Conservation (phyloP, 2,329 filamentous ascomycete species). For the Colletotrichum sp. region DNA sequence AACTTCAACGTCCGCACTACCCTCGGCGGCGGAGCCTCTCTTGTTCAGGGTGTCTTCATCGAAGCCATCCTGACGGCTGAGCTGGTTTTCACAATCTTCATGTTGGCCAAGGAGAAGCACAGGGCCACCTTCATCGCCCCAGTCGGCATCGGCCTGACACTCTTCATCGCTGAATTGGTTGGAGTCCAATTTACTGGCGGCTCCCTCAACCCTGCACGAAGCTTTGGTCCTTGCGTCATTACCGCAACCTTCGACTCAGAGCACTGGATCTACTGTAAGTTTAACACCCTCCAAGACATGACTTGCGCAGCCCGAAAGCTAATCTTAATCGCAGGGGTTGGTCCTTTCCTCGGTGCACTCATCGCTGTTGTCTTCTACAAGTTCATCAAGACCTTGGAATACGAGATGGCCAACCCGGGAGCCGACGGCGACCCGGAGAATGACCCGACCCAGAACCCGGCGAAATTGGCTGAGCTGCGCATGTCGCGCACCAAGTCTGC, state of each 20-base stretch:
- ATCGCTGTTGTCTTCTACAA: conserved; percentile 40
- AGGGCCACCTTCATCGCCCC: conserved; percentile 51
- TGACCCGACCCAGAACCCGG: conserved; percentile 47
- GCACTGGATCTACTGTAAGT: conserved; percentile 52
- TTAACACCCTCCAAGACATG: conserved; percentile 31
- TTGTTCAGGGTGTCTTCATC: conserved; percentile 52
- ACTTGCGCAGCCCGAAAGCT: not conserved
- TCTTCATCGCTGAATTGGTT: conserved; percentile 49
- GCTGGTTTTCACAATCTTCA: conserved; percentile 53
- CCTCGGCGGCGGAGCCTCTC: conserved; percentile 40
- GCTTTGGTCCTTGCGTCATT: conserved; percentile 50
- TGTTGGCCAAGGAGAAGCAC: conserved; percentile 57
- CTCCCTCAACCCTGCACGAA: conserved; percentile 50
- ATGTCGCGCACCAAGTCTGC: conserved; percentile 16
- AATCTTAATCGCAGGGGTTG: conserved; percentile 29
- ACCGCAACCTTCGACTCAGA: conserved; percentile 42
- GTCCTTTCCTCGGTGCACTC: conserved; percentile 35
- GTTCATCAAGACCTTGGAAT: conserved; percentile 44
- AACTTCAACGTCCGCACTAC: conserved; percentile 45
- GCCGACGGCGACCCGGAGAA: conserved; percentile 48
- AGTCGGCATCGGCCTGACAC: conserved; percentile 49
- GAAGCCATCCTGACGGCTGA: conserved; percentile 54
- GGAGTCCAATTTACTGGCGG: conserved; percentile 54
- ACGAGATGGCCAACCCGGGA: conserved; percentile 51
- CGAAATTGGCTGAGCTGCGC: conserved; percentile 35